Conservation (phyloP, 148 eudicot species). For the Polygonum aviculare region DNA sequence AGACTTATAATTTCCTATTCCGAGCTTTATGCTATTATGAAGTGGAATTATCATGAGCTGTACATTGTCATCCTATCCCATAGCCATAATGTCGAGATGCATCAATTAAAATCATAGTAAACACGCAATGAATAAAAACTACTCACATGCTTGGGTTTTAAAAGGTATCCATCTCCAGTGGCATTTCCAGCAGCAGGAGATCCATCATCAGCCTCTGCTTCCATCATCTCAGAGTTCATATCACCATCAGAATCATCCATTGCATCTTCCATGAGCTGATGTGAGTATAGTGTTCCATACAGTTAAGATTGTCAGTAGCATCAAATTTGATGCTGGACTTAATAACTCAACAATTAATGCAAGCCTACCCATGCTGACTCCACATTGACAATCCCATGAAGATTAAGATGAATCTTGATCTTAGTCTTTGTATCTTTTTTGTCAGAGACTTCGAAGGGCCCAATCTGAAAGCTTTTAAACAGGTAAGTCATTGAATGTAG, state of each 20-base stretch:
- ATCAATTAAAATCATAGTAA: background rate
- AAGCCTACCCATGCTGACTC: constrained; percentile 50
- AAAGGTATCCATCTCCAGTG: constrained; percentile 15
- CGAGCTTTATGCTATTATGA: no score
- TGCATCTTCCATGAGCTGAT: constrained; percentile 54
- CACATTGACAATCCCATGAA: constrained; percentile 53
- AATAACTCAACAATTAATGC: constrained; percentile 4
- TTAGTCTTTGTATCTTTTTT: constrained; percentile 44
- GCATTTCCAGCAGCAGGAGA: constrained; percentile 11
- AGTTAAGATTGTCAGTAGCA: background rate
- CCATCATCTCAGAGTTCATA: constrained; percentile 29
- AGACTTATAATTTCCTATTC: no score
- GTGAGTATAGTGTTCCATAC: constrained; percentile 7
- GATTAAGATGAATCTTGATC: constrained; percentile 52
- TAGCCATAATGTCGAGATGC: background rate
- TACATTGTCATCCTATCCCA: background rate
- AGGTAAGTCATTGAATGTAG: background rate
- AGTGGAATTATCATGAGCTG: background rate
- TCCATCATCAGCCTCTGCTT: constrained; percentile 28
- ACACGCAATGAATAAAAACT: background rate
- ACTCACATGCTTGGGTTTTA: constrained; percentile 13
- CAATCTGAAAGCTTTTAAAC: constrained; percentile 42
- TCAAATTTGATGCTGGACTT: background rate
- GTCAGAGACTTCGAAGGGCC: constrained; percentile 44
- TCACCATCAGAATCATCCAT: constrained; percentile 20